A percentile compares a stretch with the other conserved stretches of the same genome.
phyloP scores from a whole-genome alignment of 768 basidiomycete species.

The Lactarius pseudohatsudake region DNA sequence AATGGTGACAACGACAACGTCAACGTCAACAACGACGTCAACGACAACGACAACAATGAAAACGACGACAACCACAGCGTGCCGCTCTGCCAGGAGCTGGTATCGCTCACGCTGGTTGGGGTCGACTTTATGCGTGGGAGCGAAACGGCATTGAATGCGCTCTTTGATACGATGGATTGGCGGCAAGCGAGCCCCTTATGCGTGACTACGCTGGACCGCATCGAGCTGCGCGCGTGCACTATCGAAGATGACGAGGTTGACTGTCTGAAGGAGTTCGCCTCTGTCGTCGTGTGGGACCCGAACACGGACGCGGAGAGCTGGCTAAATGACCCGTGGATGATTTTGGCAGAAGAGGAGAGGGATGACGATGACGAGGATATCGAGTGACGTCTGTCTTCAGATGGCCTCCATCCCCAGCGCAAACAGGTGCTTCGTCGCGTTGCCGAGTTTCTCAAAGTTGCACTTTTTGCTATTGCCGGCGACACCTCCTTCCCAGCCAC shows the following conservation, averaged over 20 bases:
- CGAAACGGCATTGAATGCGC: slow-evolving; percentile 8
- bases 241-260: slow-evolving; percentile 15
- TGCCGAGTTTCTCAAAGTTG: background rate
- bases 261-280: slow-evolving; percentile 8
- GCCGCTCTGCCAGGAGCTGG: slow-evolving; percentile 16
- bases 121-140: slow-evolving; percentile 17
- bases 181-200: slow-evolving; percentile 16
- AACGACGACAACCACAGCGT: background rate
- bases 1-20: no score
- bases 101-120: slow-evolving; percentile 15
- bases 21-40: background rate
- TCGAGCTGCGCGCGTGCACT: slow-evolving; percentile 23
- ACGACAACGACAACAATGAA: background rate
- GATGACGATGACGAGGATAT: background rate
- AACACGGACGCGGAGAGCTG: slow-evolving; percentile 15
- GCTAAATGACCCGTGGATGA: slow-evolving; percentile 18
- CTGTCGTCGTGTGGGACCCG: slow-evolving; percentile 24
- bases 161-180: slow-evolving; percentile 8
- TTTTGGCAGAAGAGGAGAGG: background rate
- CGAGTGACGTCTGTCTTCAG: background rate
- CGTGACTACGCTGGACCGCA: slow-evolving; percentile 23
- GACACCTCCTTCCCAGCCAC: background rate
- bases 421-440: no score
- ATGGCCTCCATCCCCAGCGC: background rate
- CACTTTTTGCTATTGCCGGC: background rate